Evolutionary conservation across 768 basidiomycete genomes (phyloP).

Genomic region (Pisolithus orientalis): DNA sequence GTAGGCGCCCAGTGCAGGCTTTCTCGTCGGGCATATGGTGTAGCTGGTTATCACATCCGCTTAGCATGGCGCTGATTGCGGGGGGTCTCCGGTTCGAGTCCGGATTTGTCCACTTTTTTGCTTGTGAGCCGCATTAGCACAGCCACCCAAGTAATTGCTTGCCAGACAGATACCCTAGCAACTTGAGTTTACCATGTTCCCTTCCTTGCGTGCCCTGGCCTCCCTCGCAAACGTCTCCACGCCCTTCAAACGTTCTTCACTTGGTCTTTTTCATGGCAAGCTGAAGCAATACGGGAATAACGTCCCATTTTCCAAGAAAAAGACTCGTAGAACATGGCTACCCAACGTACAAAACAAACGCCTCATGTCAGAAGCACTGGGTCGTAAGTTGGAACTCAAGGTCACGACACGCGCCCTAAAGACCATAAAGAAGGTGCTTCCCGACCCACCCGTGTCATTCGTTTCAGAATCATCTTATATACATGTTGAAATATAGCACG

Average conservation of each 20-base stretch:
- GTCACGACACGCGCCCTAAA: constrained; percentile 70
- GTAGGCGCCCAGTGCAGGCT: too few species aligned
- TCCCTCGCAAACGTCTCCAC: constrained; percentile 35
- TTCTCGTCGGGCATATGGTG: constrained; percentile 29
- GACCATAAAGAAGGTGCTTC: constrained; percentile 73
- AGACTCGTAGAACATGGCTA: constrained; percentile 83
- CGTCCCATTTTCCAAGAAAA: constrained; percentile 83
- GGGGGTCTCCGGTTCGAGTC: constrained; percentile 37
- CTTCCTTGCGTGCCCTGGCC: constrained; percentile 11
- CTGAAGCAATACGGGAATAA: constrained; percentile 80
- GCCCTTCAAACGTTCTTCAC: constrained; percentile 76
- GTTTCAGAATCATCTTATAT: not conserved
- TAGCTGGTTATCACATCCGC: constrained; percentile 37
- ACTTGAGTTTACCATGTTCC: constrained; percentile 15
- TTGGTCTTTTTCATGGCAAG: constrained; percentile 80
- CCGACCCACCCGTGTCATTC: constrained; percentile 2
- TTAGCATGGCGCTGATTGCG: constrained; percentile 31
- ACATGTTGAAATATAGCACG: constrained; percentile 35
- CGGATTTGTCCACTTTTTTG: constrained; percentile 33
- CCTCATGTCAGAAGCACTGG: constrained; percentile 60
- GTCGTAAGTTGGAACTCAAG: constrained; percentile 53
- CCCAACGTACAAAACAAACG: constrained; percentile 82
- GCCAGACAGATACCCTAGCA: not conserved
- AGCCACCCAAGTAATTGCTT: not conserved
- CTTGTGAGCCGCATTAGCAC: not conserved